Evolutionary conservation across 108 stramenopile genomes (phyloP), one percentile per base, ranked within the genome.

Genomic region (Aurantiochytrium sp.): DNA sequence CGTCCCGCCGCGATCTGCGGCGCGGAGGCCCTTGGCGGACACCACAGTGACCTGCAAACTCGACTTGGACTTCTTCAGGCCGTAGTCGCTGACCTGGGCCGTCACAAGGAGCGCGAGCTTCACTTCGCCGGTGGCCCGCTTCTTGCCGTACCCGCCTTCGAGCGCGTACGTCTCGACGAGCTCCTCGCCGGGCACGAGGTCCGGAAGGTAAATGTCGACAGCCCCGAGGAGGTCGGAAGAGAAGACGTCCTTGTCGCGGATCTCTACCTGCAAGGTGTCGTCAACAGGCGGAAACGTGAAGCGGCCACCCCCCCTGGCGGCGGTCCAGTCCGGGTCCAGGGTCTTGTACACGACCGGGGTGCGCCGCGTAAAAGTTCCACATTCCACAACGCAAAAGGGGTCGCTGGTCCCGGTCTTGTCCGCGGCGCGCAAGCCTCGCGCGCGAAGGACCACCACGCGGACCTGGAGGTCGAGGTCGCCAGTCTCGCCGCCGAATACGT

Each of bases 11-110:
- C 73, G 39, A 24, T 81, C 73, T 6, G 73, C 73, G 12, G 73
- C 73, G 42, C 73, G 73, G 10, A 81, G 39, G 12, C 39, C 73
- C 39, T 81, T 81, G 21, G 73, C 73, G 2, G 73, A 81, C 39
- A 81, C 73, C n/a, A 81, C 73, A 24, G 73, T 81, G 12, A 81
- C 73, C 24, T 81, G 73, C 15, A 81, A 42, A 24, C 73, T 81
- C 15, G 73, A 6, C 32, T 81, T 81, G 6, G 73, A 81, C 15
- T 6, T 24, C 30, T 81, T 81, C 36, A 81, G 45, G 17, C 73
- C 73, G 32, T 48, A 81, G 0, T 81, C 73, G 24, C 32, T 24
- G 8, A 81, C 73, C 12, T 41, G n/a, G 6, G n/a, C 73, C 39
- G 73, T 30, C 45, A 81, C 6, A 24, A 81, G 45, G 0, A 81